Conservation (phyloP, 2,329 filamentous ascomycete genomes). For the Epichloe scottii region DNA sequence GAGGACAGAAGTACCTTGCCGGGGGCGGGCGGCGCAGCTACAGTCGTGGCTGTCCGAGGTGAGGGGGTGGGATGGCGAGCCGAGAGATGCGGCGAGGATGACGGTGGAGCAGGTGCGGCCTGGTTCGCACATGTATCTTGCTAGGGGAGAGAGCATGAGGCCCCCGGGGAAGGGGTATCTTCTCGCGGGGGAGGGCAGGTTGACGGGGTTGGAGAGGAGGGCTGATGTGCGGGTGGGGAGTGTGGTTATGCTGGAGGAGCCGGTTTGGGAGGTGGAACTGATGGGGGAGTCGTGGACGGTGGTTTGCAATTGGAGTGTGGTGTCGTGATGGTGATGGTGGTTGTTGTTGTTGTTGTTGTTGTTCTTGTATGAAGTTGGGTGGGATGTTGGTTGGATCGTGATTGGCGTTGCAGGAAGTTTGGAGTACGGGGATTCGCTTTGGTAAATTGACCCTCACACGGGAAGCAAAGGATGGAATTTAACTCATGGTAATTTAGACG, state of each 20-base stretch:
- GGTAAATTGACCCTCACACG: too few relatives aligned
- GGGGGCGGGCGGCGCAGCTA: slow-evolving; percentile 26
- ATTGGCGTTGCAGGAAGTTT: too few relatives aligned
- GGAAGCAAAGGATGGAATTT: too few relatives aligned
- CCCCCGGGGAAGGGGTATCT: slow-evolving; percentile 15
- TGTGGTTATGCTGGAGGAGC: slow-evolving; percentile 21
- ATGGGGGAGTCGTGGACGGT: slow-evolving; percentile 24
- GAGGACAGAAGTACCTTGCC: slow-evolving; percentile 22
- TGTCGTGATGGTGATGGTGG: too few relatives aligned
- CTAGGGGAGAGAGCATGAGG: slow-evolving; percentile 9
- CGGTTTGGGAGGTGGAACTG: slow-evolving; percentile 26
- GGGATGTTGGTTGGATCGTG: too few relatives aligned
- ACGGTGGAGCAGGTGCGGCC: slow-evolving; percentile 18
- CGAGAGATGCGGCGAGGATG: slow-evolving; percentile 11
- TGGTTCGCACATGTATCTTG: slow-evolving; percentile 24
- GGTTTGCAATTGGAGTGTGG: slow-evolving; percentile 23
- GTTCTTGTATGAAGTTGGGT: too few relatives aligned
- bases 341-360: too few relatives aligned
- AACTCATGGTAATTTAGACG: too few relatives aligned
- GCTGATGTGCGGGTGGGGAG: slow-evolving; percentile 17
- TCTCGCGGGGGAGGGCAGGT: slow-evolving; percentile 24
- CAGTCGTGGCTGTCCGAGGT: slow-evolving; percentile 30
- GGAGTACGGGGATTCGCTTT: too few relatives aligned
- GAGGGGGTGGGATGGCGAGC: slow-evolving; percentile 19
- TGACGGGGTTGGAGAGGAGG: slow-evolving; percentile 22